Evolutionary conservation across 192 early-diverging fungal species (phyloP).

Genomic region (Coemansia sp.): DNA sequence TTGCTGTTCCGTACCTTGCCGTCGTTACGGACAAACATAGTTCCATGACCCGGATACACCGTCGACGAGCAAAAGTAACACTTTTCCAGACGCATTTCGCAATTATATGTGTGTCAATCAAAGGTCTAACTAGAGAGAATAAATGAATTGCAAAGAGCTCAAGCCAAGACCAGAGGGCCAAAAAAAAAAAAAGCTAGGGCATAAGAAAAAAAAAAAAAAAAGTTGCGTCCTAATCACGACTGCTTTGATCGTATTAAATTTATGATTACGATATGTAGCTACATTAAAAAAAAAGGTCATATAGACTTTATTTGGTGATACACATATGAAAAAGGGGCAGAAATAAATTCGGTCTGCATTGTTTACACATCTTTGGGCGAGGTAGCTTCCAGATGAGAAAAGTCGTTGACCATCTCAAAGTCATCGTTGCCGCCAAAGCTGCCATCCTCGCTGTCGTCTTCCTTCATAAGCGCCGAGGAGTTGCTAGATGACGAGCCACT

Average conservation of each 20-base stretch:
- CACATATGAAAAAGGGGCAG: not conserved
- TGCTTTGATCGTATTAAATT: not conserved
- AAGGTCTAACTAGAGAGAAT: not conserved
- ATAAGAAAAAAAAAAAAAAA: constrained; percentile 15
- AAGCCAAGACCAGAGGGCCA: not conserved
- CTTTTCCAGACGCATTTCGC: constrained; percentile 91
- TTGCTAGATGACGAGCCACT: constrained; percentile 8
- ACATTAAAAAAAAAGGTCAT: not conserved
- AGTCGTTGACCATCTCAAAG: constrained; percentile 34
- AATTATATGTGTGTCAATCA: constrained; percentile 18
- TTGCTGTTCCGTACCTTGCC: constrained; percentile 68
- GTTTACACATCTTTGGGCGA: not conserved
- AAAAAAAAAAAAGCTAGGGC: not conserved
- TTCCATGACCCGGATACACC: constrained; percentile 97
- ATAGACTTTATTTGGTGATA: not conserved
- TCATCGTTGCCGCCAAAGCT: constrained; percentile 17
- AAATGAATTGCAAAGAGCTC: not conserved
- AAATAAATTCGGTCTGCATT: not conserved
- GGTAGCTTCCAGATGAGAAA: constrained; percentile 1
- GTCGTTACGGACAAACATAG: constrained; percentile 98
- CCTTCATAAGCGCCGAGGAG: constrained; percentile 10
- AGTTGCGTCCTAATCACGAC: constrained; percentile 1
- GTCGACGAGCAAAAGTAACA: constrained; percentile 99
- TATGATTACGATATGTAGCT: not conserved
- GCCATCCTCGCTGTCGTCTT: constrained; percentile 10